Evolutionary conservation across 2,329 filamentous ascomycete species (phyloP).

Genomic region (Pseudocercospora ulei): DNA sequence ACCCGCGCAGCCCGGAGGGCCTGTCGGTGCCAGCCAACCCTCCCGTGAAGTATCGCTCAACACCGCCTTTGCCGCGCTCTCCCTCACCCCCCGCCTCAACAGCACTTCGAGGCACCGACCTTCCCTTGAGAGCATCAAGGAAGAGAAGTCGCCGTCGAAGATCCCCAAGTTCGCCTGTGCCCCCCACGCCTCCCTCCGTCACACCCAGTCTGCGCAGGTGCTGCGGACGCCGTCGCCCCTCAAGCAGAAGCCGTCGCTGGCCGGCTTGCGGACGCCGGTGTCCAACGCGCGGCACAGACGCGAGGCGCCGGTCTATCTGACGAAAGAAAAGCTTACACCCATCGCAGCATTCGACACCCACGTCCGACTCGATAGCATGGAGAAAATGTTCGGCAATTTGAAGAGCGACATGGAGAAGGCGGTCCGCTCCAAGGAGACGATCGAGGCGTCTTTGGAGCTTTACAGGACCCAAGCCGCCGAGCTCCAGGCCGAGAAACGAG

Average conservation of each 20-base stretch:
- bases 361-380: slow-evolving; percentile 64
- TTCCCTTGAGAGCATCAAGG: slow-evolving; percentile 31
- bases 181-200: slow-evolving; percentile 26
- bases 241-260: slow-evolving; percentile 26
- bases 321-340: slow-evolving; percentile 41
- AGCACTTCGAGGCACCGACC: slow-evolving; percentile 25
- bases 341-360: slow-evolving; percentile 65
- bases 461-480: slow-evolving; percentile 54
- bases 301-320: slow-evolving; percentile 62
- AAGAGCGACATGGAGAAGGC: slow-evolving; percentile 63
- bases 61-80: slow-evolving; percentile 28
- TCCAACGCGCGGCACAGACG: slow-evolving; percentile 28
- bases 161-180: slow-evolving; percentile 33
- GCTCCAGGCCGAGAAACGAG: slow-evolving; percentile 27
- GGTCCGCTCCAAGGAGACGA: slow-evolving; percentile 55
- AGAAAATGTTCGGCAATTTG: slow-evolving; percentile 61
- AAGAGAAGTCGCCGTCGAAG: slow-evolving; percentile 30
- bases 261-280: slow-evolving; percentile 27
- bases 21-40: slow-evolving; percentile 23
- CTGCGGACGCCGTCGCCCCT: slow-evolving; percentile 28
- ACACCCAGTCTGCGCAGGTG: slow-evolving; percentile 28
- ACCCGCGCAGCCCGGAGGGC: slow-evolving; percentile 19
- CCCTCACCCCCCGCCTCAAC: slow-evolving; percentile 22
- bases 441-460: slow-evolving; percentile 64
- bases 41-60: slow-evolving; percentile 30